Evolutionary conservation across 805 yeast genomes (phyloP), one percentile per base, ranked within the genome.

Genomic region (Myxozyma neotropica): DNA sequence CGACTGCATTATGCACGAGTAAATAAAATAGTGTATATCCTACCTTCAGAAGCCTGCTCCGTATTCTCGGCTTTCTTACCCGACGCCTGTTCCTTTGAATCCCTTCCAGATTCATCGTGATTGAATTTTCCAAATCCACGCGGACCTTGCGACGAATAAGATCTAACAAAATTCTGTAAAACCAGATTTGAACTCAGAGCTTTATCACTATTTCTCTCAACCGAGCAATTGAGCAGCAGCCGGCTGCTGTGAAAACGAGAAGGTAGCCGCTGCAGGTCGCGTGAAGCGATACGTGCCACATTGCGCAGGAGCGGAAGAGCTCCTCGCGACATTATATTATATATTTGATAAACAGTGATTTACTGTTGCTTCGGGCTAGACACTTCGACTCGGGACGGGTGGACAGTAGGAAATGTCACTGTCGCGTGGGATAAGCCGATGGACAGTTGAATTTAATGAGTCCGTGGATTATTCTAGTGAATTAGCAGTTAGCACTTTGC

Each of bases 261-360:
- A 8, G 40, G 23, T 13, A 35, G 31, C 15, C 53, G 46, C 21
- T 15, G 21, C 17, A 47, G 19, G 27, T 33, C 47, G 23, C 53
- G 44, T 13, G 53, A 31, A 5, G 53, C 58, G 29, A 47, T 6
- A 33, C 53, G 40, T 17, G 42, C 53, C 39, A 48, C 27, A 26
- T 46, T 43, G 58, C 58, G 58, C 44, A 55, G 47, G 53, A 55
- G 48, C 48, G 42, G 29, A 4, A 39, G 43, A n/a, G 58, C 58
- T 55, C 58, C 52, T 38, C 58, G 57, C 52, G 47, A 35, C 52
- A 53, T 53, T 40, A n/a, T 26, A 7, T 17, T 6, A 21, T 26
- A 33, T 10, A 23, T 19, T 17, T 29, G 33, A 29, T 7, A 29
- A 10, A 10, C 33, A 29, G 10, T 29, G 33, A 29, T 29, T 6